Base-by-base conservation (phyloP, 345 rosid genomes). In the Arabis hirsuta region DNA sequence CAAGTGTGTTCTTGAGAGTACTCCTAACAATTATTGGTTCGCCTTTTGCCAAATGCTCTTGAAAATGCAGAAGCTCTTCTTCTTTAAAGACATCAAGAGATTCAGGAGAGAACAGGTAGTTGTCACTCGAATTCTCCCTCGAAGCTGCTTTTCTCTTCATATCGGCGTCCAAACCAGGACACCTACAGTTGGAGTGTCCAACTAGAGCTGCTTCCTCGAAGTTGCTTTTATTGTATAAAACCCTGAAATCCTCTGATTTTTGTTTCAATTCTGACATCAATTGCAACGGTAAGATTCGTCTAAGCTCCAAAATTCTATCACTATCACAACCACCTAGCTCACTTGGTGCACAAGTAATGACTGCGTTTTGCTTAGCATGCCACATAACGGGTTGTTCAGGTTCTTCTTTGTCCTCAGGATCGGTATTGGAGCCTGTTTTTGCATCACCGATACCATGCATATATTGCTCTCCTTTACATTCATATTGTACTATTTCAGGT, bases 311-410 rank as follows among this genome's bases (percentile, higher is more conserved):
- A 5, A 60, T 26, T 69, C 79, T 57, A 13, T 73, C 81, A 65
- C 87, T 91, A 26, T 3, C 3, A 77, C 98, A 94, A 42, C 96
- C 98, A 82, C 92, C 96, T 69, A 84, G 69, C 62, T 83, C 84
- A 62, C 38, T 52, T 42, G 95, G 84, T 69, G 95, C 82, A 29
- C 98, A 93, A 38, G 79, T 43, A 50, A 93, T 85, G 51, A 82
- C 86, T 68, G 97, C 92, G 58, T 85, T 78, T 13, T 34, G 12
- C 42, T 78, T 67, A 27, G 80, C 78, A 29, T 55, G 71, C 95
- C 95, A 91, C 48, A 44, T 46, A 71, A 43, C 48, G 12, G 67
- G 68, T 57, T 69, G 73, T 26, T 65, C 50, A 69, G 51, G 27
- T 26, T 26, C 60, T 59, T 24, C 67, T 64, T 60, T 81, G 63